Evolutionary conservation across 2,329 filamentous ascomycete genomes (phyloP).

Genomic region (Aspergillus candidus): DNA sequence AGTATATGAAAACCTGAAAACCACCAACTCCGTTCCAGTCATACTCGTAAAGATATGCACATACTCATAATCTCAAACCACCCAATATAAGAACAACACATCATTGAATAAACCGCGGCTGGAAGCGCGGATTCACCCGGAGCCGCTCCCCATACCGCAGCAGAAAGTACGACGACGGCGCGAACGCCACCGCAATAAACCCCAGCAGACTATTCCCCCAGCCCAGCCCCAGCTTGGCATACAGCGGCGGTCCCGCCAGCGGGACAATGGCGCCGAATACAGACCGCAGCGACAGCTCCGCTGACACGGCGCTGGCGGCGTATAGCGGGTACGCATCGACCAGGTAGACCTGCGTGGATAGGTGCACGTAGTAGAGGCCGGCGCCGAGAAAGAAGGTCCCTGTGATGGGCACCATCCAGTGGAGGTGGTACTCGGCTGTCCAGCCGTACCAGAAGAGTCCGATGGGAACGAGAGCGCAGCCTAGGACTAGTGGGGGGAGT

Average conservation of each 20-base stretch:
- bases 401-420: slow-evolving; percentile 19
- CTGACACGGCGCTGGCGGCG: slow-evolving; percentile 12
- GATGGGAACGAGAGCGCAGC: slow-evolving; percentile 45
- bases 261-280: slow-evolving; percentile 12
- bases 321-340: slow-evolving; percentile 13
- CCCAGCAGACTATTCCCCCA: slow-evolving; percentile 13
- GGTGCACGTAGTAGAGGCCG: slow-evolving; percentile 20
- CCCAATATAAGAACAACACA: background rate
- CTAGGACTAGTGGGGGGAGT: slow-evolving; percentile 47
- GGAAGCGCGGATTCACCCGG: slow-evolving; percentile 12
- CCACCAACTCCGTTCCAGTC: too few relatives aligned
- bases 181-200: slow-evolving; percentile 12
- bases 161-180: slow-evolving; percentile 6
- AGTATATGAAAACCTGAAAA: too few relatives aligned
- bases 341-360: slow-evolving; percentile 12
- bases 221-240: slow-evolving; percentile 10
- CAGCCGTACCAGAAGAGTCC: slow-evolving; percentile 22
- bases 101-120: slow-evolving; percentile 7
- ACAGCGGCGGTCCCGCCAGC: slow-evolving; percentile 9
- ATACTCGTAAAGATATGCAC: background rate
- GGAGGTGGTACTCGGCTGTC: slow-evolving; percentile 11
- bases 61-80: background rate
- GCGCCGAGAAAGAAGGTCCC: slow-evolving; percentile 29
- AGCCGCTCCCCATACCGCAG: slow-evolving; percentile 13
- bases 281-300: slow-evolving; percentile 11